Base-by-base conservation (phyloP, 495 filamentous ascomycete genomes). In the Neurospora sp. region DNA sequence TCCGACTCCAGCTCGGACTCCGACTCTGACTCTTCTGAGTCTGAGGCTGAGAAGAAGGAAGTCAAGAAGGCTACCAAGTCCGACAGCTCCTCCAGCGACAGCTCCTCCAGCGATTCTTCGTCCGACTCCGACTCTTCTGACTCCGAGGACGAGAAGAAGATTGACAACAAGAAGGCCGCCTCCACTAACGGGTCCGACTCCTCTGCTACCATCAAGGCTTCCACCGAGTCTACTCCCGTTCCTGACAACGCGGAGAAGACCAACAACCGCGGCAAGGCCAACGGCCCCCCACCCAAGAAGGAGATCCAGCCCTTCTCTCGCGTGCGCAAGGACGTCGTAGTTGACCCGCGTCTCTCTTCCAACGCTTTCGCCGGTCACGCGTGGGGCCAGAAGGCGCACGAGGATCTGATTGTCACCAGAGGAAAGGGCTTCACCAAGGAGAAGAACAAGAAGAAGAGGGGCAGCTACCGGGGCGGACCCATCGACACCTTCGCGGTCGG, bases 391-490 rank as follows among this genome's bases (percentile, higher is more conserved):
- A 89, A 89, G 70, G 96, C 96, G 41, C 92, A 92, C 76, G 87
- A 91, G 72, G 95, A 98, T 80, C 83, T 99, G 69, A 92, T 91
- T 39, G 88, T 97, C 35, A 98, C 95, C 37, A 93, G 91, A 79
- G 96, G 96, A 71, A 98, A 97, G 85, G 93, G 93, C 16, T 99
- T 99, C 84, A 99, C 95, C 71, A 99, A 99, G 87, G 96, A 98
- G 84, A 99, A 99, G 90, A 98, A 99, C 81, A 99, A 98, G 84
- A 90, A 90, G 84, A 93, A 93, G 87, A 83, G 92, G 76, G 96
- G 96, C 68, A 92, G 89, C 69, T 97, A 97, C 84, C 88, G 90
- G 71, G 94, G 94, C 14, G 94, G 94, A 9, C 84, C 85, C 27
- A 93, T 98, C 74, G 93, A 97, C 80, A 90, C 93, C 72, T 73